Percentiles rank a stretch among this genome's conserved stretches.
Conservation (phyloP, 2,329 filamentous ascomycete genomes). For the Magnaporthiopsis incrustans region DNA sequence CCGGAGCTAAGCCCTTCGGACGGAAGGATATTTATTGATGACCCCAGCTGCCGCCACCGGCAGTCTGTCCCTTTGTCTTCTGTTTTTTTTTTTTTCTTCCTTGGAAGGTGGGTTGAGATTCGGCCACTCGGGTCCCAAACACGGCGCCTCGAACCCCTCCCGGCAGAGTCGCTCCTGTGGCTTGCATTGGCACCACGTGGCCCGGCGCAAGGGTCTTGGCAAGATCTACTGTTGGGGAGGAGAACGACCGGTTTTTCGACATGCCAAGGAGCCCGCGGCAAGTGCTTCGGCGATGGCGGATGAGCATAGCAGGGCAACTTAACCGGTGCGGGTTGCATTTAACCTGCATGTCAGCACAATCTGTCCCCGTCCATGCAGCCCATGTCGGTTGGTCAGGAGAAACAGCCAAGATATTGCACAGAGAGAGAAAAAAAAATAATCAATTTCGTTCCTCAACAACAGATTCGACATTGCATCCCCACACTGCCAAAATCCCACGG, state of each 20-base stretch:
- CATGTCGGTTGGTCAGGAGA: neutral
- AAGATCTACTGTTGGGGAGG: neutral
- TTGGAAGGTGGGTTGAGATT: neutral
- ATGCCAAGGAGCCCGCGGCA: neutral
- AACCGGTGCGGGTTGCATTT: neutral
- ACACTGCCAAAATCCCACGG: neutral
- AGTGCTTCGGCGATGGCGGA: neutral
- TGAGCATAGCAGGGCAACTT: neutral
- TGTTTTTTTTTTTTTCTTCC: neutral
- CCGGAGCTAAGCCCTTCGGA: neutral
- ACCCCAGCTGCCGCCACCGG: neutral
- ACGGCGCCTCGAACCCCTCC: neutral
- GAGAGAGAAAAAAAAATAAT: neutral
- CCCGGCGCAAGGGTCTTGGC: neutral
- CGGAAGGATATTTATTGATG: neutral
- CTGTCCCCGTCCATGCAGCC: neutral
- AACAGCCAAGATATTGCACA: neutral
- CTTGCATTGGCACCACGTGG: neutral
- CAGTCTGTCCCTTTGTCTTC: neutral
- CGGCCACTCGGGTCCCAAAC: neutral
- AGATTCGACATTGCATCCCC: neutral
- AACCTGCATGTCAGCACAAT: neutral
- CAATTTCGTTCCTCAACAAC: neutral
- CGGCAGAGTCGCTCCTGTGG: neutral
- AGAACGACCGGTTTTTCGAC: neutral